Base-by-base conservation (phyloP, 1,284 basidiomycete species). In the Sparassis latifolia region DNA sequence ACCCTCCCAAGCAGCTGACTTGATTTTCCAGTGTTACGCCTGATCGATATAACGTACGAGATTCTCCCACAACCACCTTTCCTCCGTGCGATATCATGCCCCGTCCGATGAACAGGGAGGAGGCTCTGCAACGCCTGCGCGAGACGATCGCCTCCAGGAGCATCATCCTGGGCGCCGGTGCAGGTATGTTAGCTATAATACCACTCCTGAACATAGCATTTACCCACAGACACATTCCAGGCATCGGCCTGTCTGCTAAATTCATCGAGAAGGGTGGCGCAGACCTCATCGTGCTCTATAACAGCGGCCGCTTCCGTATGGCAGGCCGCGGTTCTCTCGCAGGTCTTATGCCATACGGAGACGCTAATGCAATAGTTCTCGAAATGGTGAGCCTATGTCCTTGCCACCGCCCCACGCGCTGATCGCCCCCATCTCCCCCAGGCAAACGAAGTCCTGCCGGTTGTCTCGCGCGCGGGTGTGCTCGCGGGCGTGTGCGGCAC, bases 291-390 rank as follows among this genome's bases (percentile, higher is more conserved):
- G 53, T 58, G 9, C 50, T 61, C 40, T 61, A 61, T 56, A 61
- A 61, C 45, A 61, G 59, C 48, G 59, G 59, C 12, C 53, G 59
- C 27, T 61, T 55, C 47, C 55, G 59, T 44, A 61, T 61, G 59
- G 59, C 59, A 2, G 59, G 59, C 2, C 43, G 53, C 5, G 59
- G 59, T 9, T 61, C 59, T 0, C 56, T 61, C 28, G 59, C 59
- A 4, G 59, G 59, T 2, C 52, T 61, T 28, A 61, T 61, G 59
- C 59, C 59, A 2, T 61, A 61, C 46, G 59, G 59, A 9, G 59
- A 61, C 35, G 59, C 59, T 2, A 59, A 61, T 46, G 58, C 58
- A 5, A 59, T 58, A 33, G 59, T 61, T 5, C 48, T 61, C 7
- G 55, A 59, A 3, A 59, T 59, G 59, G 59, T 59, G 10, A 27